Base-by-base conservation (phyloP, 495 filamentous ascomycete species). In the Hyaloscypha finlandica region DNA sequence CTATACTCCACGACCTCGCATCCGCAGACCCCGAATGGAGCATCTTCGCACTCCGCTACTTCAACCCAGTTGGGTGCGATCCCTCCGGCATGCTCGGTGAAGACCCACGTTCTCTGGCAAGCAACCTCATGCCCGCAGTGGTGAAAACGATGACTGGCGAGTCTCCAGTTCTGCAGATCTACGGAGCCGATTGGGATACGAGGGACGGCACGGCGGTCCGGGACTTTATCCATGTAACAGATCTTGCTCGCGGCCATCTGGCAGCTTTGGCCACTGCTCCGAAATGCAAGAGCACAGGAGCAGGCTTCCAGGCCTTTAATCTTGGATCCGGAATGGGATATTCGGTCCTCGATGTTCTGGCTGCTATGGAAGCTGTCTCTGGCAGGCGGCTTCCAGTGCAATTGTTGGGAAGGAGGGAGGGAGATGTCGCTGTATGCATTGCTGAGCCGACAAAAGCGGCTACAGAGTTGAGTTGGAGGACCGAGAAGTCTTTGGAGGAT, bases 151-250 rank as follows among this genome's bases (percentile, higher is more conserved):
- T 89, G 73, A 83, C 81, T 0, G 87, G 87, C 8, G 74, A 80
- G 48, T 81, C 81, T 65, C 68, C 77, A 0, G 79, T 79, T 30
- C 75, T 89, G 35, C 75, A 84, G 32, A 83, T 89, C 69, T 90
- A 87, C 60, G 87, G 87, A 59, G 81, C 81, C 2, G 85, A 90
- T 63, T 90, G 84, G 84, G 78, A 85, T 33, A 89, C 87, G 1
- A 80, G 81, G 58, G 88, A 91, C 68, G 88, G 88, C 52, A 92
- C 90, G 32, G 90, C 90, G 67, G 88, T 92, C 71, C 87, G 89
- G 52, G 89, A 92, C 74, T 92, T 88, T 78, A 88, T 88, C 62
- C 80, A 82, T 66, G 79, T 82, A 35, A 73, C 76, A n/a, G 89
- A 92, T 73, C 80, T 92, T 12, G 89, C 87, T 37, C 77, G 81